Base-by-base conservation (phyloP, 345 rosid species). In the Toxicodendron radicans region DNA sequence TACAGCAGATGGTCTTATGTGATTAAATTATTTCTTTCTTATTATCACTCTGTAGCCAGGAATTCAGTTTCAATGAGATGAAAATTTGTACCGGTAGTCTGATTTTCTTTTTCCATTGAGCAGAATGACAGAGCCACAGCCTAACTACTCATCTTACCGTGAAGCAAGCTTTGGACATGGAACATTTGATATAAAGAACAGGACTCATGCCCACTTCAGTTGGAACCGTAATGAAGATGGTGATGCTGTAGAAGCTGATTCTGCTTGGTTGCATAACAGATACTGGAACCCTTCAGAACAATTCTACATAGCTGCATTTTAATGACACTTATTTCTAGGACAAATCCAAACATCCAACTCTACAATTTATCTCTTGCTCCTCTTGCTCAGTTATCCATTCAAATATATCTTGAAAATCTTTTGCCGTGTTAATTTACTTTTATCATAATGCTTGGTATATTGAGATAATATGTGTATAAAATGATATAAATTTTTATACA, bases 91-190 rank as follows among this genome's bases (percentile, higher is more conserved):
- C 11, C 0, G 32, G 41, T 72, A 38, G 67, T n/a, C 13, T 24
- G 13, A 11, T 10, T 58, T 8, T 45, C 20, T 12, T 33, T 21
- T 54, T 58, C 20, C 10, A 7, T 74, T 21, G n/a, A 59, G 77
- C 86, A 95, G 97, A 67, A 86, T 88, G 92, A 89, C 85, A 54
- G 80, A 89, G 75, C 97, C 95, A 38, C 97, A 87, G 71, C 98
- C 97, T 13, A 77, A 73, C 66, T 91, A 84, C 87, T 92, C 97
- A 1, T 91, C 97, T 16, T 89, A 70, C 70, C 82, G 91, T 5
- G 97, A 94, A 86, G 76, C 93, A 13, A 92, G 97, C 75, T 92
- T 89, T 2, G 95, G 97, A 12, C 97, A 94, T 43, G 98, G 93
- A 3, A 70, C 87, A 46, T 64, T 94, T 7, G 92, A 85, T 67